A percentile compares a stretch with the other conserved stretches of the same genome.
phyloP scores from a whole-genome alignment of 1,284 basidiomycete species.

The Boletus nobilissimus region DNA sequence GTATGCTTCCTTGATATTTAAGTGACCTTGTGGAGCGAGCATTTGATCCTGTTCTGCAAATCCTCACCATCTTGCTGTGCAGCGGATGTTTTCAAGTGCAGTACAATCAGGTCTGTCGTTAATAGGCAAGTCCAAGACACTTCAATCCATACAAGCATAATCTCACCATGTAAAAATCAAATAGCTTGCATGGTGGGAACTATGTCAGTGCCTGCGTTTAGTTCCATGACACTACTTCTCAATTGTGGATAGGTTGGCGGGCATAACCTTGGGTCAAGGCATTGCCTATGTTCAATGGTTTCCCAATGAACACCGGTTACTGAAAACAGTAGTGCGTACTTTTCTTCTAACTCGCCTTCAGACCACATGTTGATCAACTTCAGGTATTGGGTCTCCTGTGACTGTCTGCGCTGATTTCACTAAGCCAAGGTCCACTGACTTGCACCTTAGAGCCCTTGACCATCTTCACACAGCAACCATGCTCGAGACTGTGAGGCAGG shows the following conservation, averaged over 20 bases:
- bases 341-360: background rate
- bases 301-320: background rate
- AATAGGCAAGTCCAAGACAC: background rate
- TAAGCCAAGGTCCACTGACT: background rate
- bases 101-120: background rate
- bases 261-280: slow-evolving; percentile 22
- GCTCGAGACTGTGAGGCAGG: background rate
- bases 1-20: background rate
- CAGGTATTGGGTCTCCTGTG: slow-evolving; percentile 17
- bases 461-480: background rate
- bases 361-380: background rate
- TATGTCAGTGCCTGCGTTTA: background rate
- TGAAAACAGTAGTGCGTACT: background rate
- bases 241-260: slow-evolving; percentile 5
- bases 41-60: background rate
- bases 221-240: background rate
- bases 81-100: background rate
- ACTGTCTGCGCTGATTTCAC: background rate
- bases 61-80: background rate
- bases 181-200: background rate
- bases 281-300: slow-evolving; percentile 20
- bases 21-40: too few species aligned
- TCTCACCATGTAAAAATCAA: background rate
- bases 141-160: background rate
- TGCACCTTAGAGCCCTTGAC: background rate